Conservation (phyloP, 495 filamentous ascomycete genomes). For the Rhypophila decipiens region DNA sequence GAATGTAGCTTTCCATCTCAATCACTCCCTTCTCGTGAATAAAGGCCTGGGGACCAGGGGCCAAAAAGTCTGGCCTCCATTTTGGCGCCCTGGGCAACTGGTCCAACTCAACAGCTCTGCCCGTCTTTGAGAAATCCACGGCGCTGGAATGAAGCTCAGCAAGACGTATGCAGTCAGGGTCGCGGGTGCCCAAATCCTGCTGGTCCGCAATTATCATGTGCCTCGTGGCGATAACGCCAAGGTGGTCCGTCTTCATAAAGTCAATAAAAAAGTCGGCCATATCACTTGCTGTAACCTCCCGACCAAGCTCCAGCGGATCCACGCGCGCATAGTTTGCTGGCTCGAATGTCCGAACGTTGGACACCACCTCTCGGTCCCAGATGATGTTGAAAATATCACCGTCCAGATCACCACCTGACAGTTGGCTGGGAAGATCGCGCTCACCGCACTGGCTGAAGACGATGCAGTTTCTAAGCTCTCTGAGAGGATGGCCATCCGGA, state of each 20-base stretch:
- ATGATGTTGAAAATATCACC: conserved; percentile 75
- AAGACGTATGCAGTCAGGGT: conserved; percentile 53
- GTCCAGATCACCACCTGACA: conserved; percentile 78
- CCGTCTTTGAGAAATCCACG: conserved; percentile 80
- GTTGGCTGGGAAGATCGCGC: conserved; percentile 67
- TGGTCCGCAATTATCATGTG: conserved; percentile 68
- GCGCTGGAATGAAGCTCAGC: conserved; percentile 68
- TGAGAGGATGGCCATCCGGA: conserved; percentile 55
- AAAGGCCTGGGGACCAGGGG: conserved; percentile 54
- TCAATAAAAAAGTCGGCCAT: conserved; percentile 72
- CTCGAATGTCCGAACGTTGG: conserved; percentile 24
- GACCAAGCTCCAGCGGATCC: conserved; percentile 46
- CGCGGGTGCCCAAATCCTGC: conserved; percentile 43
- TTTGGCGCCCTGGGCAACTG: conserved; percentile 18
- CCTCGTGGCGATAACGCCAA: conserved; percentile 61
- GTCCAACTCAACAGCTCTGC: conserved; percentile 52
- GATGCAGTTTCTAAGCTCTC: conserved; percentile 60
- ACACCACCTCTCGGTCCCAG: conserved; percentile 48
- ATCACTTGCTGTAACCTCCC: conserved; percentile 48
- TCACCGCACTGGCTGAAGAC: conserved; percentile 64
- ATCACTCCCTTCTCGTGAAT: conserved; percentile 44
- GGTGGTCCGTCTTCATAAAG: conserved; percentile 71
- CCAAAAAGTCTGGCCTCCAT: conserved; percentile 45
- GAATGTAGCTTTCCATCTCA: conserved; percentile 29
- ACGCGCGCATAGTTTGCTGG: conserved; percentile 65